A percentile compares a stretch with the other conserved stretches of the same genome.
phyloP scores from a whole-genome alignment of 371 early-diverging fungal genomes.

The Parasitella parasitica region DNA sequence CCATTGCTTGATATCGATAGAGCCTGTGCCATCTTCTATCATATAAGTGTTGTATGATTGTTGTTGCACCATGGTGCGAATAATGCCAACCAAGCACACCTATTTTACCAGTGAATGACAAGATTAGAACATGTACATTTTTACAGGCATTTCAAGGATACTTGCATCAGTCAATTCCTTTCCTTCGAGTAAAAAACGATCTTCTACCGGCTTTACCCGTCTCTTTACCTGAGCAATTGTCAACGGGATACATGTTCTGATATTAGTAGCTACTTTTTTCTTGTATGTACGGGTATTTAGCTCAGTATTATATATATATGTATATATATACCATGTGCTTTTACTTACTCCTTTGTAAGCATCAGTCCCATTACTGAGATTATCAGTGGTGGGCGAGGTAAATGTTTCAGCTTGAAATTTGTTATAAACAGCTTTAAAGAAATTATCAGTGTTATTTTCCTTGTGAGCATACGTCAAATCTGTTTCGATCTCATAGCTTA shows the following conservation, averaged over 20 bases:
- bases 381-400: too few species aligned
- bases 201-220: neutral
- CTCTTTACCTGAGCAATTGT: neutral
- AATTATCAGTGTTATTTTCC: too few species aligned
- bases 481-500: too few species aligned
- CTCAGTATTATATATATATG: too few species aligned
- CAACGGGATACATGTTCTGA: neutral
- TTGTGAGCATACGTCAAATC: too few species aligned
- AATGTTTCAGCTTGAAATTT: too few species aligned
- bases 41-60: conserved; percentile 33
- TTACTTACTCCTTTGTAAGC: too few species aligned
- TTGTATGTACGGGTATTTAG: too few species aligned
- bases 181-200: neutral
- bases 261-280: neutral
- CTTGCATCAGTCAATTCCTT: neutral
- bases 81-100: conserved; percentile 2
- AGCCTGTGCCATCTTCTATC: conserved; percentile 80
- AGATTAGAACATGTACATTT: neutral
- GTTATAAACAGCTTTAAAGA: too few species aligned
- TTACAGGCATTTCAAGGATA: neutral
- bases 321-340: too few species aligned
- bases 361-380: too few species aligned
- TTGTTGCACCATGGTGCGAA: neutral
- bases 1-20: conserved; percentile 6
- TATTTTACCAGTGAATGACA: neutral